These are phyloP conservation scores for Przewalskia tangutica DNA, from an alignment of 257 asterid species.

Conservation along the genomic window DNA sequence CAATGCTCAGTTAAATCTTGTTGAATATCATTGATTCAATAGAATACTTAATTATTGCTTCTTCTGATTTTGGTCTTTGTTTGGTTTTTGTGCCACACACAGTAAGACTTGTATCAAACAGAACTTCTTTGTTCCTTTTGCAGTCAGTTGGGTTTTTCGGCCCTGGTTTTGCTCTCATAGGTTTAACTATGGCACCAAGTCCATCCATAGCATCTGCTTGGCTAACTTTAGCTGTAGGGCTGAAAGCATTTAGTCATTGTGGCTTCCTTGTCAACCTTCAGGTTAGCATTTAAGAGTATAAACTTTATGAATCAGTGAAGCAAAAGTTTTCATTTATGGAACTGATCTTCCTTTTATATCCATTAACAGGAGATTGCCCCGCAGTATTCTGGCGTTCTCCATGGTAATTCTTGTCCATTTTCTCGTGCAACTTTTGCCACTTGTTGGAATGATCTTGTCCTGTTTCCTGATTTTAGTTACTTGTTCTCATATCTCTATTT, in stretches of 20 bases:
- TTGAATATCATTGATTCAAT: not conserved
- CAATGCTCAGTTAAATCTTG: not conserved
- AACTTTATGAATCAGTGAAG: conserved; percentile 10
- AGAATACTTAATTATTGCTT: not conserved
- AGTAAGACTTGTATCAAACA: conserved; percentile 2
- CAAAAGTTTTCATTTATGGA: conserved; percentile 6
- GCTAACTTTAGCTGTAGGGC: conserved; percentile 92
- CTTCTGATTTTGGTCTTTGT: not conserved
- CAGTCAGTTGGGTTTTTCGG: conserved; percentile 92
- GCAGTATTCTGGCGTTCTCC: conserved; percentile 86
- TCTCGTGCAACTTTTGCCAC: not conserved
- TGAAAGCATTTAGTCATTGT: conserved; percentile 89
- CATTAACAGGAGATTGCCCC: conserved; percentile 84
- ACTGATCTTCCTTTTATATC: conserved; percentile 12
- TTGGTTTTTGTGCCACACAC: not conserved
- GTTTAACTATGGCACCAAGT: conserved; percentile 66
- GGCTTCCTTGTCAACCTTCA: conserved; percentile 98
- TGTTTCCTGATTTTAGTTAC: not conserved
- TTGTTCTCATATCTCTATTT: not conserved
- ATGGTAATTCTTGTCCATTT: conserved; percentile 40
- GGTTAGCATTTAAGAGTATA: conserved; percentile 32
- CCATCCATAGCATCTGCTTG: conserved; percentile 81
- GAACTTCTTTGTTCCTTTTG: not conserved
- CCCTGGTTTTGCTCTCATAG: conserved; percentile 70
- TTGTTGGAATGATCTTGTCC: not conserved